Base-by-base conservation (phyloP, 768 basidiomycete genomes). In the Xerocomellus intermedius region DNA sequence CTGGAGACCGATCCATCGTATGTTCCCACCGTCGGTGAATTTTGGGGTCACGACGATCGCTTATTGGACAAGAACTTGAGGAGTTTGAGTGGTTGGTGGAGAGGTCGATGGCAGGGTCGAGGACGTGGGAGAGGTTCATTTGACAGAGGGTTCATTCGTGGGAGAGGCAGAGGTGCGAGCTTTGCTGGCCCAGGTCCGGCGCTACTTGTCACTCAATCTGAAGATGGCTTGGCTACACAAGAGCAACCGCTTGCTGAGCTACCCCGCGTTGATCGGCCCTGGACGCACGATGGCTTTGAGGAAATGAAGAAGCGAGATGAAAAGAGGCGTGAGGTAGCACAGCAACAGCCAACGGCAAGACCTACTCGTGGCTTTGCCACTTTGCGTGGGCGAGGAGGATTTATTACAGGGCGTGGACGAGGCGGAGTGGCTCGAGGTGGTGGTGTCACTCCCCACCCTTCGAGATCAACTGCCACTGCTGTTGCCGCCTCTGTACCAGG, bases 31-130 rank as follows among this genome's bases (percentile, higher is more conserved):
- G 89, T 95, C 22, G 94, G 94, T 51, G 87, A 87, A 58, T 97
- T 97, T 67, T 97, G 92, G 93, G 86, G 90, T 5, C 94, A 97
- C 67, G 94, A 97, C 69, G 94, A 96, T 69, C 86, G 94, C 44
- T 74, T 94, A 51, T 75, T 92, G 67, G 87, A 91, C 71, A 90
- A 90, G 69, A 85, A 90, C 57, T 71, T 91, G 39, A 82, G 92
- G 39, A 87, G 86, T 66, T 72, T 94, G 42, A 92, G 89, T 73
- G 84, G 83, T 1, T 94, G 91, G 91, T 94, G 92, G 91, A 78
- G 89, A 54, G 89, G 86, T 39, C 80, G 82, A 57, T 85, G 89
- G 85, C 81, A 87, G 67, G 83, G 84, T 41, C 80, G 88, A 19
- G 82, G 83, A 12, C 79, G 88, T 41, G 85, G 83, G 7, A 71